Evolutionary conservation across 2,329 filamentous ascomycete genomes (phyloP), one percentile per base, ranked within the genome.

Genomic region (Fusarium fujikuroi): DNA sequence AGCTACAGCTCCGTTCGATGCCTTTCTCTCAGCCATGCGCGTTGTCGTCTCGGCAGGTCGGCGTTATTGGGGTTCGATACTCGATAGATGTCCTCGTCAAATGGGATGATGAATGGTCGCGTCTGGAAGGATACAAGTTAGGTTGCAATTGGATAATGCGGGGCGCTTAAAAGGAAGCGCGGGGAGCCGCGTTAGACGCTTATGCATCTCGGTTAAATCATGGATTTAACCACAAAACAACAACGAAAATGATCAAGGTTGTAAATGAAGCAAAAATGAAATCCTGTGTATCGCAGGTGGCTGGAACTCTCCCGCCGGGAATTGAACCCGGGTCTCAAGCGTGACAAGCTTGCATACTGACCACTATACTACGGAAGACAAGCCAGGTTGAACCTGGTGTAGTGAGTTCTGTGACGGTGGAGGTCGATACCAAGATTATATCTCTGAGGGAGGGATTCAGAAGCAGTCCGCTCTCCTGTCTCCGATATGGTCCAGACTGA

Each of bases 1-100:
- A 43, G 73, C 58, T 58, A 75, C 77, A 40, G 74, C 58, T 39
- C 71, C 68, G 63, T 63, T 69, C 40, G 62, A 62, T 52, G 76
- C 74, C 54, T 81, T 83, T 46, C 73, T 79, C 63, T 83, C 81
- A 32, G 81, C 79, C 82, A 83, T 83, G 47, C 63, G 74, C 63
- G n/a, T 42, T 49, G 21, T 42, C 19, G 28, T 25, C 37, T 23
- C 15, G 19, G 25, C 36, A 14, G 23, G 12, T 42, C 16, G 23
- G 32, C 28, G 16, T 56, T 44, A 21, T 23, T 47, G 12, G 46
- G 23, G 19, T 36, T 58, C 34, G 25, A 44, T 53, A 42, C n/a
- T 49, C 36, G 42, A 36, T 39, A 39, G 42, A 36, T 60, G n/a
- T 18, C 50, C 36, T 32, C 15, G 30, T 42, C 39, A 49, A 40